Percentiles rank a stretch among this genome's conserved stretches.
Evolutionary conservation across 441 rosid species (phyloP).

Genomic region (Adansonia grandidieri): DNA sequence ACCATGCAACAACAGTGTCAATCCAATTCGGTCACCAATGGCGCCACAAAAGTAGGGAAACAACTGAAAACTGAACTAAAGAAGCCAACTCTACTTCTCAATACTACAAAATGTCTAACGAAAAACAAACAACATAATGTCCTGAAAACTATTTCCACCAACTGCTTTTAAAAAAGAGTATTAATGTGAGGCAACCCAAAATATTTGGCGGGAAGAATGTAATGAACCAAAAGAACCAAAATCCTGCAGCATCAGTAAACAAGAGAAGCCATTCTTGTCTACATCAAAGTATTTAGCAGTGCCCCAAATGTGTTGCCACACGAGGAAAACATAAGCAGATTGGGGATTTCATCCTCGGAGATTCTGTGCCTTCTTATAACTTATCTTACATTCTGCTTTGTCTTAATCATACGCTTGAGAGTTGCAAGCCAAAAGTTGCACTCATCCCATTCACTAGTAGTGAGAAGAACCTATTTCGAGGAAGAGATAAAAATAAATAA

Average conservation of each 20-base stretch:
- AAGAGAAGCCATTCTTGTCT: conserved; percentile 33
- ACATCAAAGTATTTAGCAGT: conserved; percentile 27
- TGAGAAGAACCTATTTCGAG: conserved; percentile 69
- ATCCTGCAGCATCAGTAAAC: conserved; percentile 31
- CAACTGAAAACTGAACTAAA: conserved; percentile 29
- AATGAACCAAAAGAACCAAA: conserved; percentile 26
- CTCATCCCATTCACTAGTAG: conserved; percentile 99
- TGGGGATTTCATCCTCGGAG: background rate
- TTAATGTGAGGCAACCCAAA: conserved; percentile 23
- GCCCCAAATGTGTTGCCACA: conserved; percentile 21
- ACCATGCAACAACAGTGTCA: conserved; percentile 16
- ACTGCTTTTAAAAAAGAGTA: conserved; percentile 29
- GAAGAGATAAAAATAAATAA: background rate
- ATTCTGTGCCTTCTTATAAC: background rate
- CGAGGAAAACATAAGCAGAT: conserved; percentile 15
- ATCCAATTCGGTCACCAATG: background rate
- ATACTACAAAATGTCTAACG: conserved; percentile 35
- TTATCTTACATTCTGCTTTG: conserved; percentile 79
- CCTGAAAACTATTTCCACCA: conserved; percentile 28
- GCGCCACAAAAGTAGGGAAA: conserved; percentile 15
- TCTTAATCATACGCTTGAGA: conserved; percentile 93
- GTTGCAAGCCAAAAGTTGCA: conserved; percentile 97
- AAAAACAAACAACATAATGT: conserved; percentile 28
- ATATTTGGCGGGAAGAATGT: background rate
- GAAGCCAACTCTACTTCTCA: conserved; percentile 34